These are phyloP conservation scores for Ustilago xerochloae DNA, from an alignment of 1,284 basidiomycete species.

Conservation along the genomic window DNA sequence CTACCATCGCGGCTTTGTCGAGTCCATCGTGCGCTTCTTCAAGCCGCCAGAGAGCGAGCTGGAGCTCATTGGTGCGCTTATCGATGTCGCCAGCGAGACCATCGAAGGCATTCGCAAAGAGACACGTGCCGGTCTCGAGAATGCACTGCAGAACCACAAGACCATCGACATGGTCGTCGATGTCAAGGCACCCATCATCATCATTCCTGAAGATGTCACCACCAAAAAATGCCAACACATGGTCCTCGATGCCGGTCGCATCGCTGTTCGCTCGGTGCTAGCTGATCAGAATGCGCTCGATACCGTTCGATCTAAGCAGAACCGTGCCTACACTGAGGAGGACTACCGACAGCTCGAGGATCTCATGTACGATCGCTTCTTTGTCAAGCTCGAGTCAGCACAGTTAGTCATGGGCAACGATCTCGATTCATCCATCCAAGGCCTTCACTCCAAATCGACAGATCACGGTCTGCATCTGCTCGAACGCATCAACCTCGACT, in stretches of 20 bases:
- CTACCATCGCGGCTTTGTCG: conserved; percentile 93
- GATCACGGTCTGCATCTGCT: conserved; percentile 76
- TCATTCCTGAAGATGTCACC: conserved; percentile 88
- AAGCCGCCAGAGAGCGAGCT: conserved; percentile 93
- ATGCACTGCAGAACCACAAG: conserved; percentile 90
- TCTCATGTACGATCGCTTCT: conserved; percentile 95
- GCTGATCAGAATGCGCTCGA: conserved; percentile 85
- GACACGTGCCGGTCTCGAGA: conserved; percentile 92
- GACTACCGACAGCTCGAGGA: conserved; percentile 90
- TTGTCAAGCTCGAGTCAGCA: conserved; percentile 85
- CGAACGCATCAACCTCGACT: conserved; percentile 90
- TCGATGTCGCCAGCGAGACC: conserved; percentile 89
- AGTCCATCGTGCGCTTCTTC: conserved; percentile 91
- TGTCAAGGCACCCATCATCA: conserved; percentile 96
- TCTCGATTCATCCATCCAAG: conserved; percentile 79
- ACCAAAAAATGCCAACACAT: conserved; percentile 84
- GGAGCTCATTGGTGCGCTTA: conserved; percentile 81
- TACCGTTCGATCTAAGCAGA: conserved; percentile 85
- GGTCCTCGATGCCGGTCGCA: conserved; percentile 96
- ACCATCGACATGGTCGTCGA: conserved; percentile 96
- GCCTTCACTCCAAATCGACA: conserved; percentile 74
- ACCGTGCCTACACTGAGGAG: conserved; percentile 85
- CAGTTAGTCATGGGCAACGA: conserved; percentile 91
- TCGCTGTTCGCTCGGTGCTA: conserved; percentile 89
- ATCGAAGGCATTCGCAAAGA: conserved; percentile 94